Conservation (phyloP, 768 basidiomycete species). For the Tylopilus sp. region DNA sequence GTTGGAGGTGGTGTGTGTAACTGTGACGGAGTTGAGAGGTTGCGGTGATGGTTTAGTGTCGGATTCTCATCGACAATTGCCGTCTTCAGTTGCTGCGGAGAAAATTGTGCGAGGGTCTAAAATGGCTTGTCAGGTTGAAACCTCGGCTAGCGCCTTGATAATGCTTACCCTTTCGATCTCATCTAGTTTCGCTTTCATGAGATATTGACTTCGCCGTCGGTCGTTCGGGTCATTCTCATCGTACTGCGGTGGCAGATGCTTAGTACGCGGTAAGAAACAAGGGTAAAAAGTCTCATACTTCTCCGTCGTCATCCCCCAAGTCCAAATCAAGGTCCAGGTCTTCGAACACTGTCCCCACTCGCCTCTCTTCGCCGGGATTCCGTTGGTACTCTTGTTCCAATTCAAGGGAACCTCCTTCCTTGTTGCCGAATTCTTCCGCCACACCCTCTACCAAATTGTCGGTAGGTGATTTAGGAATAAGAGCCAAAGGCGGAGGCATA, state of each 20-base stretch:
- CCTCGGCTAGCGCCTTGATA: constrained; percentile 3
- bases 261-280: constrained; percentile 9
- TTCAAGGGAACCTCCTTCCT: constrained; percentile 22
- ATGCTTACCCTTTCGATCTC: constrained; percentile 67
- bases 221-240: constrained; percentile 73
- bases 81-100: constrained; percentile 44
- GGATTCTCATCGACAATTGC: constrained; percentile 19
- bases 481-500: constrained; percentile 56
- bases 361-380: constrained; percentile 41
- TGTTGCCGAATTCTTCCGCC: constrained; percentile 14
- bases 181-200: constrained; percentile 73
- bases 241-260: constrained; percentile 39
- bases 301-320: constrained; percentile 40
- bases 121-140: constrained; percentile 11
- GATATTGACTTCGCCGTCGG: constrained; percentile 67
- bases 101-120: constrained; percentile 64
- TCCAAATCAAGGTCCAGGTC: constrained; percentile 44
- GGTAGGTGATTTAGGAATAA: constrained; percentile 38
- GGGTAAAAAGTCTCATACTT: constrained; percentile 31
- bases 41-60: constrained; percentile 19
- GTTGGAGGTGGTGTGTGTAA: constrained; percentile 4
- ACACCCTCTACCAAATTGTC: constrained; percentile 28
- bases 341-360: constrained; percentile 44
- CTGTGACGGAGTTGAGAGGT: constrained; percentile 13
- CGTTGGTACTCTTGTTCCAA: constrained; percentile 30